Evolutionary conservation across 2,329 filamentous ascomycete species (phyloP).

Genomic region (Nemania serpens): DNA sequence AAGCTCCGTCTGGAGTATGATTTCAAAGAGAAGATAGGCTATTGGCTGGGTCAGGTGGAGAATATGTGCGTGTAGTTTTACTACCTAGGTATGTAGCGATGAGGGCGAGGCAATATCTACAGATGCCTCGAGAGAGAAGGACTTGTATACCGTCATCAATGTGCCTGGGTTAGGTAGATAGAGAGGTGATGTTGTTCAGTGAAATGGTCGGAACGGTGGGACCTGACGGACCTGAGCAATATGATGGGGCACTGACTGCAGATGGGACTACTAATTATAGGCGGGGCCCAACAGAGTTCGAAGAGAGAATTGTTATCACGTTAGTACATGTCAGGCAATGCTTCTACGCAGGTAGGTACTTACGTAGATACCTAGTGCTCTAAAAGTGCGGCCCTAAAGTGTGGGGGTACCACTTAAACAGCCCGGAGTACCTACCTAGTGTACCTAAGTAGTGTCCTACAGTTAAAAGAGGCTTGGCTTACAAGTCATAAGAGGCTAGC

Average conservation of each 20-base stretch:
- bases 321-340: not conserved
- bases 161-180: not conserved
- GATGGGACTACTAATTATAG: conserved; percentile 11
- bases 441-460: not conserved
- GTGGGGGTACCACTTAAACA: conserved; percentile 24
- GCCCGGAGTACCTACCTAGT: not conserved
- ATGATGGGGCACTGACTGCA: not conserved
- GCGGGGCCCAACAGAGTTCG: conserved; percentile 8
- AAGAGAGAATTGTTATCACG: conserved; percentile 14
- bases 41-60: not conserved
- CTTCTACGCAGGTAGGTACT: no score
- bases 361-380: not conserved
- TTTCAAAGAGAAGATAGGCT: not conserved
- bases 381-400: not conserved
- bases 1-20: not conserved
- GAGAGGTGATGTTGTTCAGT: not conserved
- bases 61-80: not conserved
- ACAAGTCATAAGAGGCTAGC: not conserved
- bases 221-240: not conserved
- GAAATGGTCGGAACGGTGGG: not conserved
- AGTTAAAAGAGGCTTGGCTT: not conserved
- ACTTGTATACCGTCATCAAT: not conserved
- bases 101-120: not conserved
- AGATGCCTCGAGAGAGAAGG: conserved; percentile 7
- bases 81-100: conserved; percentile 5